Conservation (phyloP, 1,284 basidiomycete species). For the Ceratobasidium sp. region DNA sequence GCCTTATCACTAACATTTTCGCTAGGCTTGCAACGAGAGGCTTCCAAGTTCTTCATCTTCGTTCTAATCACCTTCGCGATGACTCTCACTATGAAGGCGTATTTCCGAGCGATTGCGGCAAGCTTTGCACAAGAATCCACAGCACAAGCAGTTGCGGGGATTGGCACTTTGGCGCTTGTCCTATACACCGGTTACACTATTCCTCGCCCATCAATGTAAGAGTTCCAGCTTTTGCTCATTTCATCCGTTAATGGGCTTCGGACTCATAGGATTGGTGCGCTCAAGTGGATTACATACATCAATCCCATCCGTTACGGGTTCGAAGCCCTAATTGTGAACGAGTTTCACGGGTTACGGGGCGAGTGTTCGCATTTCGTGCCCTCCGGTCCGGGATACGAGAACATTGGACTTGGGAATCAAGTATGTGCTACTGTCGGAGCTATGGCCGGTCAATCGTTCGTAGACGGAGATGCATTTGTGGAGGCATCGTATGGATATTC, state of each 20-base stretch:
- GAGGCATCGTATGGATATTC: slow-evolving; percentile 73
- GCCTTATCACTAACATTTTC: slow-evolving; percentile 46
- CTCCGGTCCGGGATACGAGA: slow-evolving; percentile 68
- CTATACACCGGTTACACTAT: slow-evolving; percentile 79
- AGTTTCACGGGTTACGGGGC: slow-evolving; percentile 66
- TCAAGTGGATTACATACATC: slow-evolving; percentile 52
- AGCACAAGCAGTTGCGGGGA: slow-evolving; percentile 73
- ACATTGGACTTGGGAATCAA: slow-evolving; percentile 67
- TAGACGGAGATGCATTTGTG: slow-evolving; percentile 71
- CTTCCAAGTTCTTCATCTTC: slow-evolving; percentile 77
- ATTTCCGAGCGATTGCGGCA: slow-evolving; percentile 73
- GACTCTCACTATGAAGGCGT: slow-evolving; percentile 72
- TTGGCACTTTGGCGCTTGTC: slow-evolving; percentile 72
- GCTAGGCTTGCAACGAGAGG: slow-evolving; percentile 33
- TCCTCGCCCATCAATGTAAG: slow-evolving; percentile 61
- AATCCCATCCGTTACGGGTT: slow-evolving; percentile 68
- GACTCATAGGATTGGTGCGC: slow-evolving; percentile 28
- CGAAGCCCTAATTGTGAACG: slow-evolving; percentile 69
- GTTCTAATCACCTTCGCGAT: slow-evolving; percentile 71
- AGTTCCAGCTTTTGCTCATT: neutral
- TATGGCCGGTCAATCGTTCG: slow-evolving; percentile 63
- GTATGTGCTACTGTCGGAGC: slow-evolving; percentile 74
- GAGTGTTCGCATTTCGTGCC: slow-evolving; percentile 64
- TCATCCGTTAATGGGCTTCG: neutral
- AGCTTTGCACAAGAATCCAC: slow-evolving; percentile 67